phyloP scores from a whole-genome alignment of 1,139 yeast species.

The Geotrichum aggregatum region DNA sequence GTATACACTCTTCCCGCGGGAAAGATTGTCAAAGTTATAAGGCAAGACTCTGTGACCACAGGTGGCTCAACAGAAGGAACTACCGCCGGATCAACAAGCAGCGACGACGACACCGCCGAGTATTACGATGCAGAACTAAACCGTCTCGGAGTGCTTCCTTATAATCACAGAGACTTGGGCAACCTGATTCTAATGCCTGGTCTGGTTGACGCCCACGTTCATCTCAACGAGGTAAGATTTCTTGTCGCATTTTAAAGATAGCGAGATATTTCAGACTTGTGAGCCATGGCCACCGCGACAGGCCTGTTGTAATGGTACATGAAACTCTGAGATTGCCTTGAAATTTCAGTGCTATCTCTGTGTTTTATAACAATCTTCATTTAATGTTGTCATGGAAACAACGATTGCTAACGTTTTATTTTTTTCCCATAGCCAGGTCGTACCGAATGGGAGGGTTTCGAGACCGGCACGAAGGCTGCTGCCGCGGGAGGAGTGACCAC shows the following conservation, averaged over 20 bases:
- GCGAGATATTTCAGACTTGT: no score
- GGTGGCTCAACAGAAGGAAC: neutral
- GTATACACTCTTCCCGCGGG: slow-evolving; percentile 63
- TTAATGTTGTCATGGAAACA: neutral
- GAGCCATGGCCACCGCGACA: slow-evolving; percentile 1
- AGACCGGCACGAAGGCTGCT: slow-evolving; percentile 86
- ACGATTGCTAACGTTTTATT: neutral
- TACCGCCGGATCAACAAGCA: neutral
- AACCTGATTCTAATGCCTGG: slow-evolving; percentile 80
- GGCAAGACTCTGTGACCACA: neutral
- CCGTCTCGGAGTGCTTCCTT: slow-evolving; percentile 13
- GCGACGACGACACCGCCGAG: slow-evolving; percentile 1
- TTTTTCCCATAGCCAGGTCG: slow-evolving; percentile 57
- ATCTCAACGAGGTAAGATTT: slow-evolving; percentile 57
- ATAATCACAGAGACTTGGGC: slow-evolving; percentile 33
- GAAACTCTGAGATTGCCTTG: no score
- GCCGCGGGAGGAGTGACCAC: slow-evolving; percentile 96
- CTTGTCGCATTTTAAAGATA: neutral
- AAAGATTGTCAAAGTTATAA: slow-evolving; percentile 42
- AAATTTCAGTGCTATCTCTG: neutral
- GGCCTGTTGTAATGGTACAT: no score
- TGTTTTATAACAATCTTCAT: neutral
- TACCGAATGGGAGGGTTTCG: slow-evolving; percentile 95
- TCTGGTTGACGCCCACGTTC: slow-evolving; percentile 88
- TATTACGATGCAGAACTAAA: slow-evolving; percentile 11